Evolutionary conservation across 306 rosid genomes (phyloP), one percentile per base, ranked within the genome.

Genomic region (Dryas alaskensis): DNA sequence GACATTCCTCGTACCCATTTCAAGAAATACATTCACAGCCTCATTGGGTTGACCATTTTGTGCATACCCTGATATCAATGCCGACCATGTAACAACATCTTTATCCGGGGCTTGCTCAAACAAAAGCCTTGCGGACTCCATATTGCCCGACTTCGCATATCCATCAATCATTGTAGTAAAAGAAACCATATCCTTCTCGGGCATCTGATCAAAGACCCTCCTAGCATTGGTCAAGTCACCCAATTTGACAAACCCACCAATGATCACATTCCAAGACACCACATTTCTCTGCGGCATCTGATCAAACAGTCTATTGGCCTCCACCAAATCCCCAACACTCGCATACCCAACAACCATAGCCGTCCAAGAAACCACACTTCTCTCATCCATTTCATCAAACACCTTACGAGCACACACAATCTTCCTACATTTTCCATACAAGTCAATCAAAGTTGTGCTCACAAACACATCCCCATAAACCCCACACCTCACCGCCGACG

Each of bases 141-240:
- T 87, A 55, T 89, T 92, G 46, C 93, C 96, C 1, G 64, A 78
- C 76, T 88, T 89, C 0, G 96, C 96, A 78, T 88, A 92, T 40
- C 90, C 96, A 85, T 89, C 93, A n/a, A 89, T 84, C 93, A 92
- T 80, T 3, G 89, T 85, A 0, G 97, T 85, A 55, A 79, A 86
- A 10, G 97, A 89, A 70, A 89, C 87, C 11, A 84, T 85, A 83
- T 88, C 83, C 86, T 54, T 92, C 59, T 75, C 87, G 6, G 90
- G 88, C 96, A 88, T 92, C 74, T 80, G 84, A 43, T 92, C 88
- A 79, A 89, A 89, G 47, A 84, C 54, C 43, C 67, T 81, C 75
- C 81, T 81, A 68, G 93, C 96, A 59, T 79, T 46, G 4, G 19
- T 57, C 83, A 92, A 65, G 54, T 88, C 92, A 7, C 96, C 92